These are phyloP conservation scores for Solanum sitiens DNA, from an alignment of 257 asterid genomes.

Conservation along the genomic window DNA sequence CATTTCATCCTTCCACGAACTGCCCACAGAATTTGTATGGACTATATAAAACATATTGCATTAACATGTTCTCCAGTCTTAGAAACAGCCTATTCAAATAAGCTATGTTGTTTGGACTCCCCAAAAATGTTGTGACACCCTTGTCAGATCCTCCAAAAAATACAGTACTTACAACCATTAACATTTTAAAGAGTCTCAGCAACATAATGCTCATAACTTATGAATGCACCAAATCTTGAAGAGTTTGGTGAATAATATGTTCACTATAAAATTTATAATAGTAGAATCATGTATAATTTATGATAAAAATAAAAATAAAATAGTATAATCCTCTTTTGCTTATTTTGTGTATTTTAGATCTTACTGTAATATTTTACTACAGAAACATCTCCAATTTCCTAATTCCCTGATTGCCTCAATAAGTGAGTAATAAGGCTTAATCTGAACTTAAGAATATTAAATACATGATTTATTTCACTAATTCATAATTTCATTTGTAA, in stretches of 20 bases:
- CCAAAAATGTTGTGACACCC: background rate
- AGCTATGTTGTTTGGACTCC: background rate
- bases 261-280: background rate
- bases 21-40: background rate
- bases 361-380: too few relatives aligned
- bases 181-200: background rate
- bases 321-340: too few relatives aligned
- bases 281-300: background rate
- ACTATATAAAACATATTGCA: background rate
- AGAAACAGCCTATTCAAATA: background rate
- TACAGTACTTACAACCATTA: background rate
- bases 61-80: background rate
- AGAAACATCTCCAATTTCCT: too few relatives aligned
- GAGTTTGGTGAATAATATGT: background rate
- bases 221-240: background rate
- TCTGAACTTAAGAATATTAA: too few relatives aligned
- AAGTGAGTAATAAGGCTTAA: too few relatives aligned
- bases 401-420: too few relatives aligned
- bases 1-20: background rate
- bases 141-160: background rate
- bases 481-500: too few relatives aligned
- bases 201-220: background rate
- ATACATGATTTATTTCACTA: too few relatives aligned
- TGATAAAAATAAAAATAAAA: background rate
- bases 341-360: background rate